phyloP scores from a whole-genome alignment of 169 alveolate species.

The Plasmodium adleri region DNA sequence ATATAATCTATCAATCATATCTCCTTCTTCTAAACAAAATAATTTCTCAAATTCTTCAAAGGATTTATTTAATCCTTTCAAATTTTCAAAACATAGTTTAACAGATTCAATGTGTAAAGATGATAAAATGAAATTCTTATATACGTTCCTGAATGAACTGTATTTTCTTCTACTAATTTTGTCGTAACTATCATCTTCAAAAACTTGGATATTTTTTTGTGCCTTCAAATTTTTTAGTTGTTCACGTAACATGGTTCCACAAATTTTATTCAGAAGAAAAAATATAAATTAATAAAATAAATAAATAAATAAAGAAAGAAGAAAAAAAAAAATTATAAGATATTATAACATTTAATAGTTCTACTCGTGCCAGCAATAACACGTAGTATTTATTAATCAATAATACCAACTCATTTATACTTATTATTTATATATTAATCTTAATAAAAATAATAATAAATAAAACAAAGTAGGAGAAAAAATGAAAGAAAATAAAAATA shows the following conservation, averaged over 20 bases:
- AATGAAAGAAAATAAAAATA: no score
- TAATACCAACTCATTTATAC: no score
- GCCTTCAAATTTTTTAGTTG: constrained; percentile 40
- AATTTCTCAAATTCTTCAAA: constrained; percentile 21
- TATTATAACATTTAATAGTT: no score
- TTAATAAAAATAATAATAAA: no score
- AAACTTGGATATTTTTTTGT: constrained; percentile 53
- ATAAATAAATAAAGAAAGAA: neutral
- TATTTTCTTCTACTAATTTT: constrained; percentile 64
- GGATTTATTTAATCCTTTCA: constrained; percentile 32
- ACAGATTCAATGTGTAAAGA: constrained; percentile 55
- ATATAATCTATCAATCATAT: neutral
- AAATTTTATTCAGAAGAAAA: no score
- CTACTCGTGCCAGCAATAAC: no score
- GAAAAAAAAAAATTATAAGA: neutral
- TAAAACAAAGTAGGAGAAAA: no score
- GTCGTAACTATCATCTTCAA: constrained; percentile 54
- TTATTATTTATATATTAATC: no score
- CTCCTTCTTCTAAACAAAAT: constrained; percentile 51
- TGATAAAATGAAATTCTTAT: constrained; percentile 28
- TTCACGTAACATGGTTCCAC: constrained; percentile 26
- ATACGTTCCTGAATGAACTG: constrained; percentile 32
- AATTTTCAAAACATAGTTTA: constrained; percentile 27
- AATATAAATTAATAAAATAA: neutral
- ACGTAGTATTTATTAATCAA: no score